Evolutionary conservation across 2,329 filamentous ascomycete genomes (phyloP).

Genomic region (Sphaerostilbella broomeana): DNA sequence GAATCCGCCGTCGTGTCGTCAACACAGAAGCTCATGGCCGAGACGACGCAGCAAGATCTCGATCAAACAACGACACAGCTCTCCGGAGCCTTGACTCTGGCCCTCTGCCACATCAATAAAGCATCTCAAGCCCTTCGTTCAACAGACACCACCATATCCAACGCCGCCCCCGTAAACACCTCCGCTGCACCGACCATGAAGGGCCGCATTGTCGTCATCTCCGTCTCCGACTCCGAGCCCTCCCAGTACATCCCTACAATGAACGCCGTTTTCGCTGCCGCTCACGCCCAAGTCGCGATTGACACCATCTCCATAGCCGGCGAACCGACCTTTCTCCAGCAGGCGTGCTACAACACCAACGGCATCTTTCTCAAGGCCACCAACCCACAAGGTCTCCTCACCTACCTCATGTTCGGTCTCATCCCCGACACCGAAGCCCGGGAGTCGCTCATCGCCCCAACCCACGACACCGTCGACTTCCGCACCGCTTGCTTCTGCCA

Average conservation of each 20-base stretch:
- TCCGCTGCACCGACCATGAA: constrained; percentile 28
- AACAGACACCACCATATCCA: constrained; percentile 24
- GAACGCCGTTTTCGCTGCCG: constrained; percentile 95
- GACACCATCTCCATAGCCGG: constrained; percentile 85
- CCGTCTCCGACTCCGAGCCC: constrained; percentile 76
- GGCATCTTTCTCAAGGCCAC: constrained; percentile 48
- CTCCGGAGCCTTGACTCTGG: constrained; percentile 83
- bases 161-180: constrained; percentile 17
- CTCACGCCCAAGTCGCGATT: constrained; percentile 79
- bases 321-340: constrained; percentile 86
- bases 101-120: constrained; percentile 86
- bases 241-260: constrained; percentile 97
- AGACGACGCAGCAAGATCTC: constrained; percentile 60
- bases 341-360: constrained; percentile 63
- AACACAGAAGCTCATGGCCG: constrained; percentile 63
- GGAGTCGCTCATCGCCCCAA: constrained; percentile 65
- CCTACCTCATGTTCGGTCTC: constrained; percentile 93
- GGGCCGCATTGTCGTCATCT: constrained; percentile 76
- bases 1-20: constrained; percentile 73
- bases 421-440: constrained; percentile 56
- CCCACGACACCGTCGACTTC: constrained; percentile 85
- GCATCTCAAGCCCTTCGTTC: constrained; percentile 59
- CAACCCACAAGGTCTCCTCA: constrained; percentile 66
- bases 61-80: constrained; percentile 77
- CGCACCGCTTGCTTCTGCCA: constrained; percentile 98